Percentiles rank a stretch among this genome's conserved stretches.
phyloP scores from a whole-genome alignment of 352 stramenopile species.

The Plasmopara halstedii region DNA sequence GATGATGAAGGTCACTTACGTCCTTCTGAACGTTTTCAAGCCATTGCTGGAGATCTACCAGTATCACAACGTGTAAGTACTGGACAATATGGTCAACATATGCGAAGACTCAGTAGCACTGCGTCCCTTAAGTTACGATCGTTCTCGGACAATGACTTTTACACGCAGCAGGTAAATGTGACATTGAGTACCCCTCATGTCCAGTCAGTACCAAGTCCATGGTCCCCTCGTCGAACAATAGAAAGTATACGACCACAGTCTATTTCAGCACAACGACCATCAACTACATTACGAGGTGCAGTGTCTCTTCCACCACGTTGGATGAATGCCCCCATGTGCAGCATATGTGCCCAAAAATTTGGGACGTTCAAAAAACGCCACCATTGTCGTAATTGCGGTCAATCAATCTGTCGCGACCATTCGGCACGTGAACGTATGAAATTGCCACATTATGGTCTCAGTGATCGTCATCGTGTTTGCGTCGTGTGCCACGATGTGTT shows the following conservation, averaged over 20 bases:
- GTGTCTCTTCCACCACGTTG: constrained; percentile 74
- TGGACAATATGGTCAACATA: constrained; percentile 17
- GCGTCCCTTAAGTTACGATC: constrained; percentile 47
- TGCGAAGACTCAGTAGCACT: constrained; percentile 31
- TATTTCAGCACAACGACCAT: constrained; percentile 29
- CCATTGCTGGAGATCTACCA: constrained; percentile 27
- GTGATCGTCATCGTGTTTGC: constrained; percentile 72
- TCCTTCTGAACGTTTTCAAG: constrained; percentile 28
- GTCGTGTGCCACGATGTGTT: constrained; percentile 74
- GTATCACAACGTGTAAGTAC: constrained; percentile 8
- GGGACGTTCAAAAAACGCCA: constrained; percentile 76
- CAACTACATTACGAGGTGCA: constrained; percentile 13
- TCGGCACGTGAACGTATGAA: constrained; percentile 76
- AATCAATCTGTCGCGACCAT: constrained; percentile 81
- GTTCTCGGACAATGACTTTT: constrained; percentile 64
- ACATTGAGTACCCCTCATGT: constrained; percentile 2
- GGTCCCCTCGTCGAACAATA: constrained; percentile 20
- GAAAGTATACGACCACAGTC: constrained; percentile 36
- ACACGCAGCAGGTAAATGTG: constrained; percentile 27
- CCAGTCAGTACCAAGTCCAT: constrained; percentile 11
- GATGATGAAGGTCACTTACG: constrained; percentile 17
- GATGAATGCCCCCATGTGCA: constrained; percentile 77
- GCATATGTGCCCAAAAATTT: constrained; percentile 82
- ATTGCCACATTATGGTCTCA: constrained; percentile 75
- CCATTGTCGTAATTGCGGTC: constrained; percentile 82